Evolutionary conservation across 441 rosid genomes (phyloP).

Genomic region (Capsella rubella): DNA sequence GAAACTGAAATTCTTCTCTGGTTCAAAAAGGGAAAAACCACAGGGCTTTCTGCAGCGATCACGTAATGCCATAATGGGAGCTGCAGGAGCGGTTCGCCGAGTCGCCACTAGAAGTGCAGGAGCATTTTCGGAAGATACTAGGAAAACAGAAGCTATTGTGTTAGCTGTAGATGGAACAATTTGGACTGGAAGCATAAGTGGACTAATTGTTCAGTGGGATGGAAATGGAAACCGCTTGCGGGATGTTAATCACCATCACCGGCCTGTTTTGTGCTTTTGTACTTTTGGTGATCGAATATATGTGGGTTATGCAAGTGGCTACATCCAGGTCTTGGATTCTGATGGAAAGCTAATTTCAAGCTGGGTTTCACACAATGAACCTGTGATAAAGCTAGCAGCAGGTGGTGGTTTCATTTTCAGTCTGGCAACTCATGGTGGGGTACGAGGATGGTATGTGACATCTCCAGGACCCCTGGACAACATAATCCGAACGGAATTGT

Average conservation of each 20-base stretch:
- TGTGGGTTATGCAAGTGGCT: slow-evolving; percentile 89
- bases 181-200: slow-evolving; percentile 91
- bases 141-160: slow-evolving; percentile 88
- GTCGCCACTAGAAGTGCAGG: slow-evolving; percentile 91
- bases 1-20: slow-evolving; percentile 75
- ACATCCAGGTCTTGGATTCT: slow-evolving; percentile 78
- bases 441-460: slow-evolving; percentile 87
- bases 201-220: slow-evolving; percentile 89
- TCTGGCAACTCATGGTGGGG: slow-evolving; percentile 96
- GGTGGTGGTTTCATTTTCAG: slow-evolving; percentile 77
- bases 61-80: slow-evolving; percentile 97
- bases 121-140: slow-evolving; percentile 79
- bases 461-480: slow-evolving; percentile 92
- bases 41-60: slow-evolving; percentile 90
- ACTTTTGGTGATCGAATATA: slow-evolving; percentile 76
- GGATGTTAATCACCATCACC: slow-evolving; percentile 73
- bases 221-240: slow-evolving; percentile 81
- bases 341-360: slow-evolving; percentile 85
- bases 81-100: slow-evolving; percentile 97
- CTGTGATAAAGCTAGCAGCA: slow-evolving; percentile 82
- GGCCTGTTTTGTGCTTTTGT: slow-evolving; percentile 86
- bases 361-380: slow-evolving; percentile 88
- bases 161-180: slow-evolving; percentile 78
- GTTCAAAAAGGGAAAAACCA: slow-evolving; percentile 83
- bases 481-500: slow-evolving; percentile 69